Conservation (phyloP, 1,284 basidiomycete species). For the Agaricales sp. region DNA sequence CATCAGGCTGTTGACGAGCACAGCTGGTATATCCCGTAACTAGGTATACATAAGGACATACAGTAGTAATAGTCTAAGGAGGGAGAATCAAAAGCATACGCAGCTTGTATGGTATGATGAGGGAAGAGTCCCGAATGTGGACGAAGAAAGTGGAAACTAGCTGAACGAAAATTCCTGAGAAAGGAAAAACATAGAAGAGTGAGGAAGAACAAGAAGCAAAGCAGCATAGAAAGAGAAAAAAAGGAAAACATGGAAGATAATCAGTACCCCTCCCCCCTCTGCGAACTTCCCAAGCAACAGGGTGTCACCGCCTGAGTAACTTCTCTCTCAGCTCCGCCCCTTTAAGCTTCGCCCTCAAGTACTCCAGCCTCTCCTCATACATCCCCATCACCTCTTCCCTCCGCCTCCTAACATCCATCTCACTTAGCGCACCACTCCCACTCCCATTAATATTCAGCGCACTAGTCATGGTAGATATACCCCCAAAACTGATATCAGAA, state of each 20-base stretch:
- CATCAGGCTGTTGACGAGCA: too few species aligned
- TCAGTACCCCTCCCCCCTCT: neutral
- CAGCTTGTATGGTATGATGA: too few species aligned
- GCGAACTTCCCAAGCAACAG: too few species aligned
- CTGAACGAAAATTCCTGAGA: neutral
- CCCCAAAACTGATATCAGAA: constrained; percentile 3
- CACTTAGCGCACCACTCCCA: constrained; percentile 30
- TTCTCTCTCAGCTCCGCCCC: constrained; percentile 68
- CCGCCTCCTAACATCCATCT: constrained; percentile 50
- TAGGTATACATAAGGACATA: too few species aligned
- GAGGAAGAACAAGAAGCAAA: neutral
- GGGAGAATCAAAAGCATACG: too few species aligned
- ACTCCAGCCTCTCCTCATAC: constrained; percentile 59
- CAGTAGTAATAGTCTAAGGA: too few species aligned
- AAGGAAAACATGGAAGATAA: neutral
- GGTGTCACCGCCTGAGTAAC: constrained; percentile 35
- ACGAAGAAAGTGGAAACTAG: too few species aligned
- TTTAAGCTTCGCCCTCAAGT: constrained; percentile 59
- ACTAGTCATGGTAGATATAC: constrained; percentile 19
- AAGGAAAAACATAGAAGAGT: too few species aligned
- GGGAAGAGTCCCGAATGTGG: too few species aligned
- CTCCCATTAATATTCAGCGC: constrained; percentile 25
- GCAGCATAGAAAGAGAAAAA: neutral
- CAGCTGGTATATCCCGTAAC: neutral
- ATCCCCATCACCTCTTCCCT: constrained; percentile 52